Base-by-base conservation (phyloP, 345 rosid species). In the Heritiera fomes region DNA sequence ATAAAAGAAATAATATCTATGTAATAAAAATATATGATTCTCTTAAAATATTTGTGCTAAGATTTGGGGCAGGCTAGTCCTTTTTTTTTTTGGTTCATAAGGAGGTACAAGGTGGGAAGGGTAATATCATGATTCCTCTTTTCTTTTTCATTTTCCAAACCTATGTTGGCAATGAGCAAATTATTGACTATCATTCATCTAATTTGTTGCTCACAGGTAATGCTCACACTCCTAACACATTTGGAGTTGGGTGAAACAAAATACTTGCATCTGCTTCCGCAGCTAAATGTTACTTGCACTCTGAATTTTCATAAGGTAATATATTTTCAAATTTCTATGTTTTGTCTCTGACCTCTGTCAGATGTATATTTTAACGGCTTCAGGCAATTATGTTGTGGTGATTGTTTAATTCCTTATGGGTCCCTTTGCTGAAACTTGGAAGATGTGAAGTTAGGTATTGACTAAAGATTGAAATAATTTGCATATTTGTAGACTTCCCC, bases 261-360 rank as follows among this genome's bases (percentile, higher is more conserved):
- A 75, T 91, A 92, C 86, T 81, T 96, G 84, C 92, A 81, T 45
- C 83, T 94, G 83, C 86, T 94, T 83, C 97, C 98, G 11, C 94
- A 88, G 72, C 80, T 86, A 73, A 91, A 89, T 78, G 88, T 86
- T 61, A 90, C 95, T 71, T 94, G 98, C 87, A 85, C 90, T 79
- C 71, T 96, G 85, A 91, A 87, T 87, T 96, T 96, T 90, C 93
- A 93, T 81, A 94, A 94, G 98, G 99, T 94, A 77, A 56, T 86
- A 62, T 67, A 61, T 23, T 12, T 65, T 61, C 55, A 45, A 59
- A 59, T 71, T 73, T 32, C 40, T 71, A 59, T 20, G 56, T 43
- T 68, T 14, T 55, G 32, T 75, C 30, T 52, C 41, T 23, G 28
- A 23, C 28, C 0, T 23, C 28, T 23, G 28, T 34, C 15, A 49